These are phyloP conservation scores for Conticribra guillardii DNA, from an alignment of 108 stramenopile species.

Conservation along the genomic window DNA sequence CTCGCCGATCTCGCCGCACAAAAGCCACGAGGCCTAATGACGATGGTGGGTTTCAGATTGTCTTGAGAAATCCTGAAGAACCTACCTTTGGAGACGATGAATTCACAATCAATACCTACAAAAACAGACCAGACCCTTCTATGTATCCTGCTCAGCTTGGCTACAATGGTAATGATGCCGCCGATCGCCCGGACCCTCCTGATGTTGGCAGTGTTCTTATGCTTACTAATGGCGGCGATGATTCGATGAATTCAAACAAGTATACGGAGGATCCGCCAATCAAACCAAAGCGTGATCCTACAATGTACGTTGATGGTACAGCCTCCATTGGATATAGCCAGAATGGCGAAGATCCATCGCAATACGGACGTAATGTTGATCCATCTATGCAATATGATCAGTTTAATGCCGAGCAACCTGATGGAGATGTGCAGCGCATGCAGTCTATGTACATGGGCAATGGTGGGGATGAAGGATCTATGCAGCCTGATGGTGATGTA, in stretches of 20 bases:
- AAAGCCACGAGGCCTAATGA: neutral
- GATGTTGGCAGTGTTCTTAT: slow-evolving; percentile 14
- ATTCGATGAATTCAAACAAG: neutral
- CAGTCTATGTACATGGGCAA: too few relatives aligned
- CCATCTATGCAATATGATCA: too few relatives aligned
- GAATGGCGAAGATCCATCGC: slow-evolving; percentile 11
- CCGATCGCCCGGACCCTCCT: slow-evolving; percentile 3
- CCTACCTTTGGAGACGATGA: slow-evolving; percentile 23
- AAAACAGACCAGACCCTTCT: neutral
- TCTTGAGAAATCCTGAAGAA: slow-evolving; percentile 10
- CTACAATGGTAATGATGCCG: slow-evolving; percentile 21
- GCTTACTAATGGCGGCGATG: slow-evolving; percentile 22
- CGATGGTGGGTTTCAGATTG: slow-evolving; percentile 4
- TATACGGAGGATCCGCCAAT: slow-evolving; percentile 30
- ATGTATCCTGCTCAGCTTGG: slow-evolving; percentile 1
- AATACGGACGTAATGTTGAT: too few relatives aligned
- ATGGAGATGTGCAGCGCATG: too few relatives aligned
- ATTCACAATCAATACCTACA: slow-evolving; percentile 44
- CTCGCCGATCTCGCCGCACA: neutral
- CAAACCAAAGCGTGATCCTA: slow-evolving; percentile 30
- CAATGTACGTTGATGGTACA: slow-evolving; percentile 20
- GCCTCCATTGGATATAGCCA: too few relatives aligned
- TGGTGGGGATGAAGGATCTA: too few relatives aligned
- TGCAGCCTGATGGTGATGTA: too few relatives aligned
- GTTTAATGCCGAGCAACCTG: too few relatives aligned